These are phyloP conservation scores for Mycena albidolilacea DNA, from an alignment of 768 basidiomycete species.

Conservation along the genomic window DNA sequence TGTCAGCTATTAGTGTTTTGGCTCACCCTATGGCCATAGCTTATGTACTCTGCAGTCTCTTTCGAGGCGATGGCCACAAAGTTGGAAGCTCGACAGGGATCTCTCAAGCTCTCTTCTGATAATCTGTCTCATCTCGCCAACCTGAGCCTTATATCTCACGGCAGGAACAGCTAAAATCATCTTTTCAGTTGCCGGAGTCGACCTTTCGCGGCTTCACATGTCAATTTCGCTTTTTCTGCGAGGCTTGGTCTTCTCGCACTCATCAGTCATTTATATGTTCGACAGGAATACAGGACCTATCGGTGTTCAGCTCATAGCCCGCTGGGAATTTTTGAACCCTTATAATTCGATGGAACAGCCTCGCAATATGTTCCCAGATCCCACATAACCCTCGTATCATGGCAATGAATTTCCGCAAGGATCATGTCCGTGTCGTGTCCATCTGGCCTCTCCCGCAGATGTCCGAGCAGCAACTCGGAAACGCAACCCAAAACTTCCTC, in stretches of 20 bases:
- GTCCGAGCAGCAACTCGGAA: neutral
- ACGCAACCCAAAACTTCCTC: neutral
- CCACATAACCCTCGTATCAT: neutral
- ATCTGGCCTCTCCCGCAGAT: neutral
- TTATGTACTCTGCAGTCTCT: too few species aligned
- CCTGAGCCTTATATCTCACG: neutral
- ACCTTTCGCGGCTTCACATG: neutral
- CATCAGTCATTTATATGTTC: neutral
- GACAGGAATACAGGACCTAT: neutral
- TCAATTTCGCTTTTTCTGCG: neutral
- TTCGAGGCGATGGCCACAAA: too few species aligned
- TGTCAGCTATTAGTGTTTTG: too few species aligned
- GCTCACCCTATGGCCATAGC: too few species aligned
- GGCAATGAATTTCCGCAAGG: conserved; percentile 13
- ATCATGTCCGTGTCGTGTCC: conserved; percentile 18
- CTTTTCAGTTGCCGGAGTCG: neutral
- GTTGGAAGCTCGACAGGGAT: too few species aligned
- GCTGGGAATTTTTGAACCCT: neutral
- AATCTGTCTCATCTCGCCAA: too few species aligned
- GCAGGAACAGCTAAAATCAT: neutral
- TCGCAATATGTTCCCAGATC: neutral
- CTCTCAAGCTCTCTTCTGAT: too few species aligned
- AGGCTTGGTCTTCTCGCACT: neutral
- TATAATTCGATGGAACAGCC: neutral
- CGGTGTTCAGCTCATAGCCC: neutral